Conservation (phyloP, 2,329 filamentous ascomycete genomes). For the Scedosporium boydii region DNA sequence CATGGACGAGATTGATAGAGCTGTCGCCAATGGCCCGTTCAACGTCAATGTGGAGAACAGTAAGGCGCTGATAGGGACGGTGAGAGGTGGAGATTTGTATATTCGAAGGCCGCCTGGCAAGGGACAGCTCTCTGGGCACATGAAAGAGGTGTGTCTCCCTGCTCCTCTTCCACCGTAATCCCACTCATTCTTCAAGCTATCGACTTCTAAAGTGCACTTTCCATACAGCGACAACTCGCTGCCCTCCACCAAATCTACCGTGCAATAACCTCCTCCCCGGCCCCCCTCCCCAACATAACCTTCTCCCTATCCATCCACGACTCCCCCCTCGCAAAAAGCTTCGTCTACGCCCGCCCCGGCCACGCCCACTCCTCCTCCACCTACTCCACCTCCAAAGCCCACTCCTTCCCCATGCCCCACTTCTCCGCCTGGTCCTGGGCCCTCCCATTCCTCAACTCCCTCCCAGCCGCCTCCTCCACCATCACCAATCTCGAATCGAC, state of each 20-base stretch:
- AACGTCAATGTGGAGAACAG: constrained; percentile 29
- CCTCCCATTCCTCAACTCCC: constrained; percentile 36
- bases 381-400: constrained; percentile 15
- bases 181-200: not conserved
- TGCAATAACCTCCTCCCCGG: constrained; percentile 39
- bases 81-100: constrained; percentile 23
- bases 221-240: constrained; percentile 33
- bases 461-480: constrained; percentile 26
- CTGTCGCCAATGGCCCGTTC: constrained; percentile 34
- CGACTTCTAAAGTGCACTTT: constrained; percentile 10
- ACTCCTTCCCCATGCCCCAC: constrained; percentile 43
- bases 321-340: constrained; percentile 31
- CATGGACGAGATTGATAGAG: constrained; percentile 34
- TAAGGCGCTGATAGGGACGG: not conserved
- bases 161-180: not conserved
- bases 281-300: constrained; percentile 37
- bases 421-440: constrained; percentile 48
- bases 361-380: constrained; percentile 17
- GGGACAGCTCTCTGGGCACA: constrained; percentile 30
- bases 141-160: constrained; percentile 24
- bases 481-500: constrained; percentile 27
- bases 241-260: constrained; percentile 44
- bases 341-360: constrained; percentile 37
- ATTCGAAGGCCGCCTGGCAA: constrained; percentile 32
- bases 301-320: constrained; percentile 44